Base-by-base conservation (phyloP, 768 basidiomycete genomes). In the Holtermanniella nyarrowii region DNA sequence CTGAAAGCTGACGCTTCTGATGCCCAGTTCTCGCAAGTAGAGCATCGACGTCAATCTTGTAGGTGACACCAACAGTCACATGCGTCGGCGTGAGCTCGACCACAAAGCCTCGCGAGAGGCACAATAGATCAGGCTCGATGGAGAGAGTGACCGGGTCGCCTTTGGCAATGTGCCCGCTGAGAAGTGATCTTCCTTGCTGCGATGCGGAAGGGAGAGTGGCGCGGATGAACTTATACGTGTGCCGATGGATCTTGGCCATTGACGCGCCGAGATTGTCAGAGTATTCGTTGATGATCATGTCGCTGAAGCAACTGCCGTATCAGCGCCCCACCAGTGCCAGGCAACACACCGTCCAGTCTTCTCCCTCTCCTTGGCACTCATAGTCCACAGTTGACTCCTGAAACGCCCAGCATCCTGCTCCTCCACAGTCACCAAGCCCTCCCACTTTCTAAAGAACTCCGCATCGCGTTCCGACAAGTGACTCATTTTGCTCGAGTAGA, bases 381-480 rank as follows among this genome's bases (percentile, higher is more conserved):
- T 80, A 0, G 86, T 90, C 95, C 95, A 99, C 7, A 97, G 75
- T 61, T 99, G 91, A 58, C 85, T 86, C 66, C 82, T 81, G 74
- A 88, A 90, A 18, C 86, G 78, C 10, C 83, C 73, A 13, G 86
- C 74, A 57, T 95, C 91, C 52, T 84, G 82, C 66, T 97, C 95
- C 68, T 99, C 95, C 3, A 82, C 65, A 1, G 87, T 77, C 50
- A 97, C 76, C 14, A 97, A 77, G 2, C 76, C 73, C 65, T 99
- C 95, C 95, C 95, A 99, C 59, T 80, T 77, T 62, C 81, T 81
- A 76, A 95, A 97, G 71, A 97, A 97, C 0, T 76, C 77, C 0
- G 76, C 70, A 42, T 93, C 87, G 0, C 66, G 21, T 0, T 76
- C 70, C 0, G 82, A 84, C 26, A 99, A 75, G 63, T 96, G 90